These are phyloP conservation scores for Davidsoniella australis DNA, from an alignment of 2,329 filamentous ascomycete species.

Conservation along the genomic window DNA sequence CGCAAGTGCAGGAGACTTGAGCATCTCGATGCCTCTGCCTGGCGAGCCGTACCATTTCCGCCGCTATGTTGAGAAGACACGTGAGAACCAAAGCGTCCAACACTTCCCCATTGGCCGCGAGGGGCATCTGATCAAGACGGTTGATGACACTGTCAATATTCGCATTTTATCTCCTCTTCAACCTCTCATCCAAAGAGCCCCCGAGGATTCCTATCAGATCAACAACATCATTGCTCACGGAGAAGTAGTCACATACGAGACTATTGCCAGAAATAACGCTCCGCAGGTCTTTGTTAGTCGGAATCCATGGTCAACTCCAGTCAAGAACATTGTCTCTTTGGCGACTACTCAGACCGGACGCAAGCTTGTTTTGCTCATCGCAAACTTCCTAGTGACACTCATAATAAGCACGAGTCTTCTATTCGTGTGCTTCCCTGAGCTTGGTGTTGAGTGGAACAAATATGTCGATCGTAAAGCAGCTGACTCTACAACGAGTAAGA, in stretches of 20 bases:
- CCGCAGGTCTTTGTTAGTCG: neutral
- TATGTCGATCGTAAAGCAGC: too few species aligned
- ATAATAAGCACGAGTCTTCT: too few species aligned
- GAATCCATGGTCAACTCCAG: too few species aligned
- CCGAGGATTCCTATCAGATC: neutral
- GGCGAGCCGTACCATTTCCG: slow-evolving; percentile 8
- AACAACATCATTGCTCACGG: slow-evolving; percentile 1
- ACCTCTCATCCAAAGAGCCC: slow-evolving; percentile 1
- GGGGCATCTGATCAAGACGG: neutral
- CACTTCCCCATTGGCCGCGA: neutral
- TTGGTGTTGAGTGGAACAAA: too few species aligned
- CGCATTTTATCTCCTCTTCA: slow-evolving; percentile 4
- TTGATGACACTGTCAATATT: neutral
- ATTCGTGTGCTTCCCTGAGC: too few species aligned
- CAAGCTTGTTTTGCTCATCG: neutral
- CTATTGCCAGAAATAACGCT: neutral
- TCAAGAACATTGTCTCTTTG: neutral
- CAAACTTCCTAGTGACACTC: neutral
- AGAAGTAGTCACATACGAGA: slow-evolving; percentile 9
- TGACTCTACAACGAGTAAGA: too few species aligned
- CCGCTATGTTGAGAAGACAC: neutral
- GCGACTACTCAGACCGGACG: neutral
- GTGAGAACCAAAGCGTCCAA: neutral
- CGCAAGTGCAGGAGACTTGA: neutral
- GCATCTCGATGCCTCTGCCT: slow-evolving; percentile 6